Evolutionary conservation across 139 green algal genomes (phyloP), one percentile per base, ranked within the genome.

Genomic region (Chlamydomonas sphaeroides): DNA sequence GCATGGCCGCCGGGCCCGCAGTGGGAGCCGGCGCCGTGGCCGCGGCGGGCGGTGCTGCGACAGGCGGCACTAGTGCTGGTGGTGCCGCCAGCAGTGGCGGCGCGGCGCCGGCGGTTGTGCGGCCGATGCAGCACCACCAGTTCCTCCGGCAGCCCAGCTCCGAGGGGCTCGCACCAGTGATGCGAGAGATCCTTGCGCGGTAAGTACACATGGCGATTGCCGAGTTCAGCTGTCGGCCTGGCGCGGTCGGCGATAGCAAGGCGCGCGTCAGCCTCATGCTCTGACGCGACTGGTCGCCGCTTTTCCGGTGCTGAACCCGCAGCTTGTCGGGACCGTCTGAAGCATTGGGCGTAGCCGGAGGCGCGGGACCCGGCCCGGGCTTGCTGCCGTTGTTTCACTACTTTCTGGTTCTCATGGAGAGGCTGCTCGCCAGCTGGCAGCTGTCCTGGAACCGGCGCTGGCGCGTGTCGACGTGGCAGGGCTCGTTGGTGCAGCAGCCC

Each of bases 361-460:
- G n/a, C n/a, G n/a, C n/a, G n/a, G 21, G 30, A 18, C 32, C 62
- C 32, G 33, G 41, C 62, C 63, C 10, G 6, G 59, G 61, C 30
- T 63, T 83, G 62, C 33, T 83, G 76, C 32, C 62, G 42, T 33
- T 73, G 45, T 83, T 83, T 33, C 62, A 74, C 48, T 83, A 63
- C 63, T 83, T 73, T 63, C 63, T 83, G 42, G 63, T 73, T 32
- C 62, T 83, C 36, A 17, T 74, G 62, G 76, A 73, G 32, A 23
- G 45, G 2, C 76, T 83, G 32, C 20, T 73, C 45, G 62, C 18
- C 10, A 10, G 25, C 23, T 83, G 76, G 76, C 76, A 83, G 62
- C 63, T 83, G 25, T 83, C 76, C 23, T 83, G 76, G 76, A 83
- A 83, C 76, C 71, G 76, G 63, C 76, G 76, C 33, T 83, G 76